A percentile compares a stretch with the other conserved stretches of the same genome.
phyloP scores from a whole-genome alignment of 495 filamentous ascomycete genomes.

The Tricharina praecox region DNA sequence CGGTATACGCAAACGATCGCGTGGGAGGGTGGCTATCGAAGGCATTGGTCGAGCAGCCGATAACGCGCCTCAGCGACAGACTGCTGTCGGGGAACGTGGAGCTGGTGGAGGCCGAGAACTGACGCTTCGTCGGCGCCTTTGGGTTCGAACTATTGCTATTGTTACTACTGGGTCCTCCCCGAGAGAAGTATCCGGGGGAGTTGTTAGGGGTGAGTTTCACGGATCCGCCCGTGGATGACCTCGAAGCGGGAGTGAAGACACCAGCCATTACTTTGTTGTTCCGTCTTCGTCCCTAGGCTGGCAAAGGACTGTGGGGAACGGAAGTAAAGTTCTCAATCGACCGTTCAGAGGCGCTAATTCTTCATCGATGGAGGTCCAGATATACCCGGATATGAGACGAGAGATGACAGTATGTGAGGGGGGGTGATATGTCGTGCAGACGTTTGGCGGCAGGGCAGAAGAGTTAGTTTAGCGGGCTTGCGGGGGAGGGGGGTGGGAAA shows the following conservation, averaged over 20 bases:
- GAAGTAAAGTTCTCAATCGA: not conserved
- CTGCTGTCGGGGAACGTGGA: conserved; percentile 27
- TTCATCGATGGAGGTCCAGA: not conserved
- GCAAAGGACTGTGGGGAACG: not conserved
- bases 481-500: too few relatives aligned
- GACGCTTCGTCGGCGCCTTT: conserved; percentile 25
- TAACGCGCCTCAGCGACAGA: conserved; percentile 61
- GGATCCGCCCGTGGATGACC: conserved; percentile 19
- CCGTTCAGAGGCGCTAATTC: not conserved
- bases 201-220: conserved; percentile 66
- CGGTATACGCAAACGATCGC: conserved; percentile 67
- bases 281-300: not conserved
- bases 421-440: too few relatives aligned
- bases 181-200: conserved; percentile 49
- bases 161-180: too few relatives aligned
- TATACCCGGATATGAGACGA: too few relatives aligned
- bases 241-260: conserved; percentile 22
- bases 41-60: conserved; percentile 66
- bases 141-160: too few relatives aligned
- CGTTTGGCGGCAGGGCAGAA: too few relatives aligned
- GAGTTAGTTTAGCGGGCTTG: too few relatives aligned
- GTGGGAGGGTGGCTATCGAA: conserved; percentile 64
- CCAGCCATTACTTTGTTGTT: conserved; percentile 21
- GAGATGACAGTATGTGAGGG: too few relatives aligned
- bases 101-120: conserved; percentile 27